phyloP scores from a whole-genome alignment of 2,329 filamentous ascomycete species.

The Penicillium sp. region DNA sequence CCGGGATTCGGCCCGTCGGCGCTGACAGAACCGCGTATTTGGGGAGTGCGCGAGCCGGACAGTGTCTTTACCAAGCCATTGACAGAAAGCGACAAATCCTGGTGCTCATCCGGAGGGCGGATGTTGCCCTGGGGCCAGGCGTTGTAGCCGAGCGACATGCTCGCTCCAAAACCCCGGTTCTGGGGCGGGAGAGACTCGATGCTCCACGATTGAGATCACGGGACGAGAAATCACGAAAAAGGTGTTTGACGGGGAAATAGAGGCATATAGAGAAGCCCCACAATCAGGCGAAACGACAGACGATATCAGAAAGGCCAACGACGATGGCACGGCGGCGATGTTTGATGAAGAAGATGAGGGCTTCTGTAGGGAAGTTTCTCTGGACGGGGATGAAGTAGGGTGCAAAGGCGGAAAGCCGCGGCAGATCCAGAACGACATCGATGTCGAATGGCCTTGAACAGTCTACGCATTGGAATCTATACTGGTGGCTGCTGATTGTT shows the following conservation, averaged over 20 bases:
- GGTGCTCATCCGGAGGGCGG: constrained; percentile 59
- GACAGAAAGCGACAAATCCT: constrained; percentile 35
- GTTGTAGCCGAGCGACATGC: constrained; percentile 65
- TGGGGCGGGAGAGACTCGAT: constrained; percentile 44
- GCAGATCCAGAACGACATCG: constrained; percentile 20
- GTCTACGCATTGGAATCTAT: constrained; percentile 20
- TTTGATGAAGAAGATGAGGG: constrained; percentile 39
- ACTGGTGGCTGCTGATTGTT: not conserved
- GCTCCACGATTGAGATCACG: constrained; percentile 43
- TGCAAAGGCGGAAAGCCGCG: constrained; percentile 30
- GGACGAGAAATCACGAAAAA: constrained; percentile 28
- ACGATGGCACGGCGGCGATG: constrained; percentile 31
- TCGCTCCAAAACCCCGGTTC: constrained; percentile 46
- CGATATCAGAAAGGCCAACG: constrained; percentile 30
- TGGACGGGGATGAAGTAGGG: constrained; percentile 40
- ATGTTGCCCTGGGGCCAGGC: constrained; percentile 61
- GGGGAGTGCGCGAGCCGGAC: constrained; percentile 44
- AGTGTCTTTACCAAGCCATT: constrained; percentile 44
- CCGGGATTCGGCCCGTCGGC: constrained; percentile 46
- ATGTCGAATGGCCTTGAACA: not conserved
- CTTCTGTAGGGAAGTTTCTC: constrained; percentile 38
- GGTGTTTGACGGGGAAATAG: constrained; percentile 28
- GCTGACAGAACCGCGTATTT: constrained; percentile 41
- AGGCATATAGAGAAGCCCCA: constrained; percentile 29
- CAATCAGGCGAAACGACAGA: constrained; percentile 18